These are phyloP conservation scores for Apodospora peruviana DNA, from an alignment of 495 filamentous ascomycete genomes.

Conservation along the genomic window DNA sequence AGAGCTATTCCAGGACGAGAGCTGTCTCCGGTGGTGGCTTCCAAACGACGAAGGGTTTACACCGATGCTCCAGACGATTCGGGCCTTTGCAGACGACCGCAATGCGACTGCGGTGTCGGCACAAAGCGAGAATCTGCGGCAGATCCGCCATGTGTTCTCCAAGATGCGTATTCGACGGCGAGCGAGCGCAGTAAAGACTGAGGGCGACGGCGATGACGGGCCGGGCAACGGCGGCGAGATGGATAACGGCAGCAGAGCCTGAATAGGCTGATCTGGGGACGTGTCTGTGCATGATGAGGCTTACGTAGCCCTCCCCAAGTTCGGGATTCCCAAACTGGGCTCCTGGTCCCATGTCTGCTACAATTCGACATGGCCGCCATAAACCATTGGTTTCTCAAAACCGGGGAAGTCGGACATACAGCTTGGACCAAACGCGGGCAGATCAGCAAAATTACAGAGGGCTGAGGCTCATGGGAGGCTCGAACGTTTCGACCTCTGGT, in stretches of 20 bases:
- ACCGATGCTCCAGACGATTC: constrained; percentile 65
- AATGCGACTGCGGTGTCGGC: constrained; percentile 55
- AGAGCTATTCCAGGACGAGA: constrained; percentile 61
- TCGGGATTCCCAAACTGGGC: too few relatives aligned
- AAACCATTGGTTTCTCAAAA: not conserved
- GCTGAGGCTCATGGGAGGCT: constrained; percentile 2
- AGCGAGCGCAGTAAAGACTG: constrained; percentile 12
- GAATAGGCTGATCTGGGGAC: not conserved
- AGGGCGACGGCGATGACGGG: constrained; percentile 1
- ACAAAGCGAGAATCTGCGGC: constrained; percentile 60
- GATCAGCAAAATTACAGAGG: constrained; percentile 9
- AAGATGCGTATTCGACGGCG: constrained; percentile 30
- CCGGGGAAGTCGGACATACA: not conserved
- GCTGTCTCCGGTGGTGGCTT: constrained; percentile 77
- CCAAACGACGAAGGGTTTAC: constrained; percentile 72
- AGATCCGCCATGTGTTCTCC: constrained; percentile 70
- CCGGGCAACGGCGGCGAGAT: too few relatives aligned
- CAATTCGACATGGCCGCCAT: too few relatives aligned
- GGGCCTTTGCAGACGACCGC: constrained; percentile 71
- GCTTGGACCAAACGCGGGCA: not conserved
- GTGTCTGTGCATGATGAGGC: not conserved
- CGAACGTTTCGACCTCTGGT: not conserved
- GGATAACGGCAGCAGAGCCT: constrained; percentile 2
- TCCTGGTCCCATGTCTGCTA: too few relatives aligned
- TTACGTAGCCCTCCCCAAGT: too few relatives aligned